phyloP scores from a whole-genome alignment of 768 basidiomycete species.

The Clavaria fumosa region DNA sequence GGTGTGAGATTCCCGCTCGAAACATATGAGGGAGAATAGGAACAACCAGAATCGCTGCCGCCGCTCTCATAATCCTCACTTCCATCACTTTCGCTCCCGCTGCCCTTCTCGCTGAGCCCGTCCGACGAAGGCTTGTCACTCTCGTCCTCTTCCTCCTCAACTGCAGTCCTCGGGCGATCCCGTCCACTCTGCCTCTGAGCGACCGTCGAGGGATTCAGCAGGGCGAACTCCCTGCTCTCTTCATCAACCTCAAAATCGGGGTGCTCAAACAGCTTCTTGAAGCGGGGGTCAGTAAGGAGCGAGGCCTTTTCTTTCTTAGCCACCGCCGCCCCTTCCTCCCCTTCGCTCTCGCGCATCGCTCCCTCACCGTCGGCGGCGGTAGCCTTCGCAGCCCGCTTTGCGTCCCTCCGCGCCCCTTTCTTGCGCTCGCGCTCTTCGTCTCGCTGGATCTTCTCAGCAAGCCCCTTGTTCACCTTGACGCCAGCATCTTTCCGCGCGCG shows the following conservation, averaged over 20 bases:
- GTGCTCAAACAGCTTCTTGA: constrained; percentile 80
- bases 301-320: constrained; percentile 20
- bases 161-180: constrained; percentile 49
- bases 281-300: constrained; percentile 75
- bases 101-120: constrained; percentile 33
- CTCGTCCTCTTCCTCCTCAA: constrained; percentile 82
- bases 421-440: constrained; percentile 47
- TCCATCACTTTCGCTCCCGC: constrained; percentile 21
- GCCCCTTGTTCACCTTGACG: constrained; percentile 60
- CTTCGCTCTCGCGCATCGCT: constrained; percentile 22
- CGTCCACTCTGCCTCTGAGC: constrained; percentile 30
- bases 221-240: constrained; percentile 69
- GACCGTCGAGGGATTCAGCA: constrained; percentile 82
- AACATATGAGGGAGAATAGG: constrained; percentile 10
- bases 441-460: constrained; percentile 71
- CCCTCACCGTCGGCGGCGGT: constrained; percentile 23
- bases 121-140: constrained; percentile 55
- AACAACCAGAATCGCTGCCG: constrained; percentile 47
- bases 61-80: constrained; percentile 27
- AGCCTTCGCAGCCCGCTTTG: constrained; percentile 26
- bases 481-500: constrained; percentile 58
- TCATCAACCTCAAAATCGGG: constrained; percentile 89
- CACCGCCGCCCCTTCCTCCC: constrained; percentile 14
- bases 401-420: constrained; percentile 38
- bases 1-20: not conserved